Percentiles rank a stretch among this genome's conserved stretches.
Evolutionary conservation across 176 grass and related monocot genomes (phyloP).

Genomic region (Hsuehochloa calcarea): DNA sequence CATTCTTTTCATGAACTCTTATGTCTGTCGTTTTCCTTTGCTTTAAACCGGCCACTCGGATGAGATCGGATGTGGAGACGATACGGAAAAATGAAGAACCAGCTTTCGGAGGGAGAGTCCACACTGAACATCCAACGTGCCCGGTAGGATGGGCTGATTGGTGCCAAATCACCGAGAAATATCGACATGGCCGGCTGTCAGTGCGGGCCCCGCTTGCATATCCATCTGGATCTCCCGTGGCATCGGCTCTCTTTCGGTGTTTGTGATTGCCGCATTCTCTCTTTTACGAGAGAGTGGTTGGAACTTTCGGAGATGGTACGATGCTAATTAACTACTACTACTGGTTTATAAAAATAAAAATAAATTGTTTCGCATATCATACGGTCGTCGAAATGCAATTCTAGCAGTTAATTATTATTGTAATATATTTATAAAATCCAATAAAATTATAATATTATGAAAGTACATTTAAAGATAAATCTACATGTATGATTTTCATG

Average conservation of each 20-base stretch:
- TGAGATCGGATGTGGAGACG: not conserved
- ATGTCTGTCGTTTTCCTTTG: slow-evolving; percentile 22
- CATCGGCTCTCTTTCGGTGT: not conserved
- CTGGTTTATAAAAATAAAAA: no score
- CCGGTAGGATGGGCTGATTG: slow-evolving; percentile 12
- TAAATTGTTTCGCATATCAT: no score
- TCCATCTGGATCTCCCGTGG: slow-evolving; percentile 13
- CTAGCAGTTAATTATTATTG: no score
- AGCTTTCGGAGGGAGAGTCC: slow-evolving; percentile 32
- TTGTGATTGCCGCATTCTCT: not conserved
- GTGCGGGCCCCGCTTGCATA: slow-evolving; percentile 13
- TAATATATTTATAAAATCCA: no score
- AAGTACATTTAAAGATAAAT: no score
- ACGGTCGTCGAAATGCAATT: no score
- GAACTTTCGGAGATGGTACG: no score
- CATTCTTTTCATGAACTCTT: not conserved
- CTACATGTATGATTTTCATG: no score
- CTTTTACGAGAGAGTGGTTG: no score
- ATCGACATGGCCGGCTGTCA: slow-evolving; percentile 43
- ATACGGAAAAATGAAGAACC: not conserved
- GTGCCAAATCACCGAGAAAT: slow-evolving; percentile 17
- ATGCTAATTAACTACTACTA: not conserved
- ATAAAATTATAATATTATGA: no score
- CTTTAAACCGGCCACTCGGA: slow-evolving; percentile 17
- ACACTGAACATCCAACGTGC: slow-evolving; percentile 16